phyloP scores from a whole-genome alignment of 2,329 filamentous ascomycete species.

The Diaporthe destruens region DNA sequence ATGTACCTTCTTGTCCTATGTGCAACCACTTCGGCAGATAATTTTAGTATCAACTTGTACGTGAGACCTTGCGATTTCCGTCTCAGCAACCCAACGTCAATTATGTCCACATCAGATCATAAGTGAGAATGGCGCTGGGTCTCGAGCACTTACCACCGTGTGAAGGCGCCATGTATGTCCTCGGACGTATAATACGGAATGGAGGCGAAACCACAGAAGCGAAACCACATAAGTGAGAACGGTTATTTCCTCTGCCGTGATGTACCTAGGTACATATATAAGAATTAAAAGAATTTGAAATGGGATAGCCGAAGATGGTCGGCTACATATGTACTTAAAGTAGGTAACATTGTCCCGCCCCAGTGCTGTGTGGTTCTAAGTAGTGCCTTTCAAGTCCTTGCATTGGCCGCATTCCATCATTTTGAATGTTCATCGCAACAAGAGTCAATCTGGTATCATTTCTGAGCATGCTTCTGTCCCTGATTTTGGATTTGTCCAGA shows the following conservation, averaged over 20 bases:
- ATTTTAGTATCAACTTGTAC: neutral
- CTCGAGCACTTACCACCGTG: no score
- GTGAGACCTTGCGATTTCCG: no score
- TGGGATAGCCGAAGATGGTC: neutral
- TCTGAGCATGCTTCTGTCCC: neutral
- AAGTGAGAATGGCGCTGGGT: no score
- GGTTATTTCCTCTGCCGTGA: neutral
- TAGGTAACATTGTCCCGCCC: neutral
- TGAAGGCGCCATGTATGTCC: no score
- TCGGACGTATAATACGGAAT: no score
- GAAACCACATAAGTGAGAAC: no score
- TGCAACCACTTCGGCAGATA: slow-evolving; percentile 15
- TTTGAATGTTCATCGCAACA: neutral
- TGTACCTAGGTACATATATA: neutral
- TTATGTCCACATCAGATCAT: neutral
- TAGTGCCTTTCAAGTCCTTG: neutral
- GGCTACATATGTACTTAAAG: neutral
- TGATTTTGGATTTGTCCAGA: neutral
- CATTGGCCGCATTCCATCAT: neutral
- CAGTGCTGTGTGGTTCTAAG: no score
- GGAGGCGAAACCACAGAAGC: no score
- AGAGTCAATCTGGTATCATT: neutral
- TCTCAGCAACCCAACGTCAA: neutral
- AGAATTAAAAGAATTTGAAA: neutral
- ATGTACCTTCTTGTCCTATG: neutral